Percentiles rank a stretch among this genome's conserved stretches.
phyloP scores from a whole-genome alignment of 2,329 filamentous ascomycete genomes.

The Arthrocladium fulminans region DNA sequence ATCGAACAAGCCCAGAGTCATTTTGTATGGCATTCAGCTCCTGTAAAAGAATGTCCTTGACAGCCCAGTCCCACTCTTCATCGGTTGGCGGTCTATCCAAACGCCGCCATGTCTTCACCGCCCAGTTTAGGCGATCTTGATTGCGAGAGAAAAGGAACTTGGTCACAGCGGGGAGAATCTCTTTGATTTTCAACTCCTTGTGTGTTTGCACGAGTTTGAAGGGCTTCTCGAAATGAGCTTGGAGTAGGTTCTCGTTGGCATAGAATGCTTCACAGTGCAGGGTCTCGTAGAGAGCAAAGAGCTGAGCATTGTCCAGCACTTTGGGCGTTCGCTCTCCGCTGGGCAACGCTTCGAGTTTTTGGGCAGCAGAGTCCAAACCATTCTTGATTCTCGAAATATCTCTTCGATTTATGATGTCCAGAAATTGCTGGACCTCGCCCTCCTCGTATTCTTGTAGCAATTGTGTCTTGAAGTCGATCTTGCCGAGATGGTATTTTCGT shows the following conservation, averaged over 20 bases:
- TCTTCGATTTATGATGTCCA: slow-evolving; percentile 48
- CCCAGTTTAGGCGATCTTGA: slow-evolving; percentile 56
- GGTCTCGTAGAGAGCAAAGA: slow-evolving; percentile 78
- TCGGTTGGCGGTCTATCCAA: slow-evolving; percentile 56
- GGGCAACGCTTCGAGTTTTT: slow-evolving; percentile 44
- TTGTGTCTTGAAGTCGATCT: slow-evolving; percentile 53
- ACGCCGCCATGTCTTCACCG: slow-evolving; percentile 57
- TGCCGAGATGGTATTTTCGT: slow-evolving; percentile 63
- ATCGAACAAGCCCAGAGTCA: slow-evolving; percentile 53
- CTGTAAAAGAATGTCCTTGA: slow-evolving; percentile 61
- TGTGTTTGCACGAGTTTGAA: slow-evolving; percentile 73
- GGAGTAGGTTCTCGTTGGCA: slow-evolving; percentile 44
- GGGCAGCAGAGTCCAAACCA: slow-evolving; percentile 50
- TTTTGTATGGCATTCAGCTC: slow-evolving; percentile 56
- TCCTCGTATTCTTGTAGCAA: slow-evolving; percentile 49
- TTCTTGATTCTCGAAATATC: slow-evolving; percentile 55
- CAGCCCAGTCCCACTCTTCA: slow-evolving; percentile 78
- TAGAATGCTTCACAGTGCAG: slow-evolving; percentile 77
- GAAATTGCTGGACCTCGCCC: slow-evolving; percentile 42
- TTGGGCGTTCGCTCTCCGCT: slow-evolving; percentile 43
- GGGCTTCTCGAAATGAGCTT: slow-evolving; percentile 65
- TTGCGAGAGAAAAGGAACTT: slow-evolving; percentile 74
- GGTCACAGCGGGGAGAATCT: slow-evolving; percentile 72
- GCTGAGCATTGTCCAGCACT: slow-evolving; percentile 49
- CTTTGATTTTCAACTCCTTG: slow-evolving; percentile 65